A percentile compares a stretch with the other conserved stretches of the same genome.
Conservation (phyloP, 148 eudicot species). For the Pharnaceum exiguum region DNA sequence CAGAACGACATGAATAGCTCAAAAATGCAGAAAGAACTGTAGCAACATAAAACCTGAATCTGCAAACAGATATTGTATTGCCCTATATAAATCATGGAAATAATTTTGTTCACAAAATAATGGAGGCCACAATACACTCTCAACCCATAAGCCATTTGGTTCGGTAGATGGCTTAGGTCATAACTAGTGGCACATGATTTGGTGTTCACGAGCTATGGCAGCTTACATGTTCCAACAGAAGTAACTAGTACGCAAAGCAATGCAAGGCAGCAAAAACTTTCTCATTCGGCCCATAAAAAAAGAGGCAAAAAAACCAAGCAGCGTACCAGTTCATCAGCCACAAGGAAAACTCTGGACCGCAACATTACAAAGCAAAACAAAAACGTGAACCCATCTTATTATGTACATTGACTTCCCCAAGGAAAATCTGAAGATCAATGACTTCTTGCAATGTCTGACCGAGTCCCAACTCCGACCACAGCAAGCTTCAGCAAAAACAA, state of each 20-base stretch:
- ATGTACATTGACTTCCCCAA: constrained; percentile 12
- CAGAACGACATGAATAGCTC: no score
- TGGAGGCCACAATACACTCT: no score
- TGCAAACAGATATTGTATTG: no score
- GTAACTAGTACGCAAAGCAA: background rate
- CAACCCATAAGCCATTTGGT: background rate
- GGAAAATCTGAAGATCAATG: constrained; percentile 1
- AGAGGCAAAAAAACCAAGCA: background rate
- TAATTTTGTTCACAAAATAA: no score
- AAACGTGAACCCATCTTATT: background rate
- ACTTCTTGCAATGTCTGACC: background rate
- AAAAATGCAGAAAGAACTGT: no score
- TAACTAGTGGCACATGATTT: background rate
- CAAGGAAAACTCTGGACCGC: constrained; percentile 10
- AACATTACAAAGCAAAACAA: constrained; percentile 1
- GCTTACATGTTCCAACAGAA: constrained; percentile 1
- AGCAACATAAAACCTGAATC: no score
- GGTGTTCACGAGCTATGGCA: background rate
- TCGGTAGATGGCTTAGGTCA: background rate
- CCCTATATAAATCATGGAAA: no score
- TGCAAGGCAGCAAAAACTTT: constrained; percentile 8
- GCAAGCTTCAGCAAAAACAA: background rate
- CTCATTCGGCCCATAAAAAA: background rate
- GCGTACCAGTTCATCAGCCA: constrained; percentile 10
- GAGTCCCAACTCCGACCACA: background rate